Percentiles rank a stretch among this genome's conserved stretches.
Evolutionary conservation across 805 yeast genomes (phyloP).

Genomic region (Candida berthetii): DNA sequence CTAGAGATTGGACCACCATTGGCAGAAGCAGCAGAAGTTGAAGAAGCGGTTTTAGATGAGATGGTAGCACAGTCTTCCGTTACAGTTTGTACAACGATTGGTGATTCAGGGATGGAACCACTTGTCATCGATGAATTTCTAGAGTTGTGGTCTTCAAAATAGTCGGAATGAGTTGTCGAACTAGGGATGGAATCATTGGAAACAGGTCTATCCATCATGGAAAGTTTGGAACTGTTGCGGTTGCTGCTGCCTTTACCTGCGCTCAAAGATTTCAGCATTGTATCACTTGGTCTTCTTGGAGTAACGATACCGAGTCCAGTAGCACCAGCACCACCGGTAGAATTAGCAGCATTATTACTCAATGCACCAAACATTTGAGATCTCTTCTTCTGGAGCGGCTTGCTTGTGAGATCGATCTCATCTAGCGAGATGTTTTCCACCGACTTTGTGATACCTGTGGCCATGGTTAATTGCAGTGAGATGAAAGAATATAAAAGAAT

Average conservation of each 20-base stretch:
- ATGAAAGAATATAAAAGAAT: too few species aligned
- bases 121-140: constrained; percentile 22
- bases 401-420: constrained; percentile 2
- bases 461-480: not conserved
- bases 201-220: constrained; percentile 19
- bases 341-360: not conserved
- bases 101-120: constrained; percentile 13
- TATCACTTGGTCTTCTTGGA: constrained; percentile 20
- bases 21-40: not conserved
- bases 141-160: constrained; percentile 12
- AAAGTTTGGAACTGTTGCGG: constrained; percentile 2
- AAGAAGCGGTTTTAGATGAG: not conserved
- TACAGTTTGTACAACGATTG: constrained; percentile 4
- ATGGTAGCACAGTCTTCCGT: not conserved
- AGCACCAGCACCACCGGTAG: not conserved
- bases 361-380: constrained; percentile 1
- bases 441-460: not conserved
- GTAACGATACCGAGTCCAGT: constrained; percentile 14
- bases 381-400: not conserved
- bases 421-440: not conserved
- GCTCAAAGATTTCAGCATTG: constrained; percentile 7
- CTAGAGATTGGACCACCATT: too few species aligned
- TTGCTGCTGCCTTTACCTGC: not conserved
- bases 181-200: constrained; percentile 21
- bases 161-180: constrained; percentile 13